phyloP scores from a whole-genome alignment of 1,284 basidiomycete species.

The Agroathelia rolfsii region DNA sequence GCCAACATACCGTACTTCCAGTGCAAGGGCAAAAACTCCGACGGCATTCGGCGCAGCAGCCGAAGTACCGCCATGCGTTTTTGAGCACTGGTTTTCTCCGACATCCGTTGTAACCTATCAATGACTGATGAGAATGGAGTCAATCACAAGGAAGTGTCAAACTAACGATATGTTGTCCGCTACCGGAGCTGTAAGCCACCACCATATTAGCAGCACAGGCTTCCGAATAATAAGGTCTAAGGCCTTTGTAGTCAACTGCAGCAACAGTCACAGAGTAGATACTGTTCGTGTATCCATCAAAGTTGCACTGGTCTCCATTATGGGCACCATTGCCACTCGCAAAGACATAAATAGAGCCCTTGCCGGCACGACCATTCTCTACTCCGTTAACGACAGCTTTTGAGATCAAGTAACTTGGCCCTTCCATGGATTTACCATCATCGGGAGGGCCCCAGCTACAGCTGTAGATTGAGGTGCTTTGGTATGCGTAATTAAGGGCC shows the following conservation, averaged over 20 bases:
- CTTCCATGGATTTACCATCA: conserved; percentile 93
- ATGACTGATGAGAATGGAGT: conserved; percentile 13
- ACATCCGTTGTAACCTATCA: conserved; percentile 91
- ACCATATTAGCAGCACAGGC: conserved; percentile 95
- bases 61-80: conserved; percentile 89
- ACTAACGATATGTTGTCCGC: conserved; percentile 84
- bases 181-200: conserved; percentile 94
- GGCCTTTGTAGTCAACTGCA: conserved; percentile 84
- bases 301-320: conserved; percentile 95
- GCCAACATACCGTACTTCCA: conserved; percentile 64
- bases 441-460: conserved; percentile 99
- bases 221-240: conserved; percentile 97
- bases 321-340: conserved; percentile 95
- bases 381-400: conserved; percentile 95
- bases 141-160: conserved; percentile 5
- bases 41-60: conserved; percentile 95
- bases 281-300: conserved; percentile 98
- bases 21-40: conserved; percentile 82
- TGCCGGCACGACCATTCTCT: conserved; percentile 82
- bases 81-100: conserved; percentile 77
- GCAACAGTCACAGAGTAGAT: conserved; percentile 96
- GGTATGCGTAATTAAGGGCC: conserved; percentile 89
- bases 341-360: conserved; percentile 94
- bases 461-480: conserved; percentile 89
- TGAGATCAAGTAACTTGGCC: conserved; percentile 83